Percentiles rank a stretch among this genome's conserved stretches.
Conservation (phyloP, 164 flowering plant species). For the Umbilicus rupestris region DNA sequence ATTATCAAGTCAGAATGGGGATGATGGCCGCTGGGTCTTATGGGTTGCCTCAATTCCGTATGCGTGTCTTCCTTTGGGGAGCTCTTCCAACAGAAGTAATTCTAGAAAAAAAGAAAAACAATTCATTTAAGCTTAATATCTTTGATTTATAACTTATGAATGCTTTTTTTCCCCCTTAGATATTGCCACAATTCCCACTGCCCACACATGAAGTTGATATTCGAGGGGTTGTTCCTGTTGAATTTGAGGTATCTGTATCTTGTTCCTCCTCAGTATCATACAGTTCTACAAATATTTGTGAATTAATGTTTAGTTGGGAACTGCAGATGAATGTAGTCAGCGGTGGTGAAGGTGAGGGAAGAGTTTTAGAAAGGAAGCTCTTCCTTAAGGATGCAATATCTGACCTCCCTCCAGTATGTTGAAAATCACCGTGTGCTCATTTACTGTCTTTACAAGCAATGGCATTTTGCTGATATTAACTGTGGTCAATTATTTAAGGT, state of each 20-base stretch:
- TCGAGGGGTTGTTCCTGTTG: conserved; percentile 39
- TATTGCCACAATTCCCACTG: conserved; percentile 60
- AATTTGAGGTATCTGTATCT: conserved; percentile 50
- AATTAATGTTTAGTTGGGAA: background rate
- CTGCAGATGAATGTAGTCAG: conserved; percentile 45
- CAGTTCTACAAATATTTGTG: background rate
- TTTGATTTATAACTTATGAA: background rate
- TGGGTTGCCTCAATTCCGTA: conserved; percentile 78
- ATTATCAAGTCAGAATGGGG: conserved; percentile 72
- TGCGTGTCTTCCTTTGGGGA: conserved; percentile 86
- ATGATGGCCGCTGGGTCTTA: conserved; percentile 80
- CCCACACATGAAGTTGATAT: conserved; percentile 70
- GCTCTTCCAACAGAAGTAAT: conserved; percentile 49
- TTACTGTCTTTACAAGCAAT: background rate
- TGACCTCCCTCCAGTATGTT: conserved; percentile 64
- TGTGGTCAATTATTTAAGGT: conserved; percentile 29
- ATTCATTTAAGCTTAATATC: too few species aligned
- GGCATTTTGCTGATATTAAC: background rate
- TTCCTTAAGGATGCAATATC: conserved; percentile 65
- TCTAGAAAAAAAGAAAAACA: background rate
- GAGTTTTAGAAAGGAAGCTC: conserved; percentile 30
- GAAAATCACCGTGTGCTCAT: background rate
- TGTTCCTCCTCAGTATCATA: background rate
- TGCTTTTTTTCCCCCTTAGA: conserved; percentile 27
- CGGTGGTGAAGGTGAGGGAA: conserved; percentile 23